Conservation (phyloP, 1,284 basidiomycete genomes). For the Ustilago lituana region DNA sequence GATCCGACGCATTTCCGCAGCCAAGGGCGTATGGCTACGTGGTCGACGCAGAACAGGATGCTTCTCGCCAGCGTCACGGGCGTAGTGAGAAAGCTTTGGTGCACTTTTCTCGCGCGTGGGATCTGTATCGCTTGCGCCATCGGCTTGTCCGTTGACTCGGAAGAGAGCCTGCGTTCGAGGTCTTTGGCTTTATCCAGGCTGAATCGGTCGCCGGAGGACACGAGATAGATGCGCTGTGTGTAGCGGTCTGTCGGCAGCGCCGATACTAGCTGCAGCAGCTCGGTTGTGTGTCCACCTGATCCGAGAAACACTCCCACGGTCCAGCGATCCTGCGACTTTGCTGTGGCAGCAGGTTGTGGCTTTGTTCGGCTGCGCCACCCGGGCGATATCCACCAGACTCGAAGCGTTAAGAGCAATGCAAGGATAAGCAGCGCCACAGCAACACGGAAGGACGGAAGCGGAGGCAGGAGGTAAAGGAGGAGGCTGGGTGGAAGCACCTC, state of each 20-base stretch:
- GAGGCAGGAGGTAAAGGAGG: constrained; percentile 37
- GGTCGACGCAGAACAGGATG: constrained; percentile 42
- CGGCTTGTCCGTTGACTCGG: not conserved
- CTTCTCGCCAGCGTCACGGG: constrained; percentile 42
- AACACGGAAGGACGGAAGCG: constrained; percentile 20
- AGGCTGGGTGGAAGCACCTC: constrained; percentile 34
- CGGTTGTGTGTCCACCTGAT: constrained; percentile 89
- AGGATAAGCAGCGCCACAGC: not conserved
- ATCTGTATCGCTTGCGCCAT: constrained; percentile 67
- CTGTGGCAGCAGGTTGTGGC: too few relatives aligned
- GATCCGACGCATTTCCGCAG: too few relatives aligned
- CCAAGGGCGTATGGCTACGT: constrained; percentile 49
- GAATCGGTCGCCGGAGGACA: constrained; percentile 82
- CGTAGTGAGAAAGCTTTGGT: constrained; percentile 58
- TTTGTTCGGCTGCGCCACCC: not conserved
- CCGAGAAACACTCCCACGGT: constrained; percentile 73
- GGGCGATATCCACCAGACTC: constrained; percentile 31
- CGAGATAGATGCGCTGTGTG: constrained; percentile 80
- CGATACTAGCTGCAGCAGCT: constrained; percentile 81
- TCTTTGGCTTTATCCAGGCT: constrained; percentile 77
- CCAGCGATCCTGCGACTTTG: not conserved
- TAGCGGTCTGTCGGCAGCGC: constrained; percentile 81
- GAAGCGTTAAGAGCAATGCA: not conserved
- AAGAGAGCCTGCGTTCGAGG: constrained; percentile 72
- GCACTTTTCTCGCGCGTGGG: constrained; percentile 78